A percentile compares a stretch with the other conserved stretches of the same genome.
Evolutionary conservation across 352 stramenopile genomes (phyloP).

Genomic region (Phytophthora niederhauseri): DNA sequence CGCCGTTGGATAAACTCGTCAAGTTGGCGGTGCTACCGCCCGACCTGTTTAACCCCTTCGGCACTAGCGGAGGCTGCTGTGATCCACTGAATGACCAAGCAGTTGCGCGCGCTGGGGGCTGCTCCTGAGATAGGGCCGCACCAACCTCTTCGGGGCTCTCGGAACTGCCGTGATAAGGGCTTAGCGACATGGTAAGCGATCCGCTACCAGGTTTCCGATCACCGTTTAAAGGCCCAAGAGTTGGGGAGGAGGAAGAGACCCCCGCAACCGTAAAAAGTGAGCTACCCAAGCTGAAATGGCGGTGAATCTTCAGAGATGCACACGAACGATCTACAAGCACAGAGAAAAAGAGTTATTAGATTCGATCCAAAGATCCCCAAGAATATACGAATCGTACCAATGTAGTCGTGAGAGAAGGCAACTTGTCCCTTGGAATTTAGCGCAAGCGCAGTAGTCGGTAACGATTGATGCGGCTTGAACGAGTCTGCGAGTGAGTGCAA

Average conservation of each 20-base stretch:
- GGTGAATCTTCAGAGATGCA: constrained; percentile 83
- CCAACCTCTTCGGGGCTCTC: constrained; percentile 28
- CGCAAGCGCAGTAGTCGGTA: constrained; percentile 73
- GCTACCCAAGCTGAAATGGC: constrained; percentile 61
- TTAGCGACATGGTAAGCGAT: constrained; percentile 30
- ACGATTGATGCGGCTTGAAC: constrained; percentile 82
- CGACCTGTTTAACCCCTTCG: constrained; percentile 35
- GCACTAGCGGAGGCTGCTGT: constrained; percentile 42
- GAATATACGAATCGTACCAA: constrained; percentile 49
- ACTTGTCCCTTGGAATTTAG: constrained; percentile 84
- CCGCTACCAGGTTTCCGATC: constrained; percentile 32
- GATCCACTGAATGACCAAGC: constrained; percentile 37
- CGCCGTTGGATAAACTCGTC: constrained; percentile 22
- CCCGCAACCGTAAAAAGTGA: constrained; percentile 69
- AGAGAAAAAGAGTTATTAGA: neutral
- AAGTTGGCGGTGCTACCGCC: constrained; percentile 34
- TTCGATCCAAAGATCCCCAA: neutral
- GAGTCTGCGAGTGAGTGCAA: constrained; percentile 85
- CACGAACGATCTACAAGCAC: constrained; percentile 71
- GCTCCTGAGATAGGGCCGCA: constrained; percentile 19
- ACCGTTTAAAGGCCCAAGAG: constrained; percentile 18
- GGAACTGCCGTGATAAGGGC: constrained; percentile 30
- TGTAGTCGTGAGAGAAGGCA: constrained; percentile 84
- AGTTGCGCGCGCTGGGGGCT: constrained; percentile 25
- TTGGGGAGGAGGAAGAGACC: constrained; percentile 27